phyloP scores from a whole-genome alignment of 345 rosid species.

The Salix purpurea region DNA sequence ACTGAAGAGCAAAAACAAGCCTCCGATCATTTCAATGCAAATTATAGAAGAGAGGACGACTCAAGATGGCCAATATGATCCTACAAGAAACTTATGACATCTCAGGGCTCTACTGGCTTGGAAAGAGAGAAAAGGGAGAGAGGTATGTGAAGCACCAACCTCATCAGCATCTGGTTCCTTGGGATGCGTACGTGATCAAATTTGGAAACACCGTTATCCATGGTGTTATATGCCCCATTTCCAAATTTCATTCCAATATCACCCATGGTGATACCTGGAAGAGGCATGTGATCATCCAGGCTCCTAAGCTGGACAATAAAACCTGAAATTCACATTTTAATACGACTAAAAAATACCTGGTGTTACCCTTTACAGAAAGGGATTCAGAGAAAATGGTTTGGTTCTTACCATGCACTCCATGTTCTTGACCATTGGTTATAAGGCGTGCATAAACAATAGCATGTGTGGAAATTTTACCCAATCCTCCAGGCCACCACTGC shows the following conservation, averaged over 20 bases:
- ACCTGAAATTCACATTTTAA: slow-evolving; percentile 46
- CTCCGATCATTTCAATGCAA: background rate
- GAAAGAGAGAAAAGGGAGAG: slow-evolving; percentile 9
- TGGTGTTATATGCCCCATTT: slow-evolving; percentile 81
- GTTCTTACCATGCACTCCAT: slow-evolving; percentile 83
- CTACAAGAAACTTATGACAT: background rate
- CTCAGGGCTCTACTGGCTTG: background rate
- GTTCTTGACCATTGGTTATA: slow-evolving; percentile 60
- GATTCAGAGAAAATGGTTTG: background rate
- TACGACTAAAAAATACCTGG: slow-evolving; percentile 13
- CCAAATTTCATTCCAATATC: slow-evolving; percentile 97
- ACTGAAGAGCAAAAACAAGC: background rate
- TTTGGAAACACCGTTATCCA: slow-evolving; percentile 93
- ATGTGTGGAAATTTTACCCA: slow-evolving; percentile 90
- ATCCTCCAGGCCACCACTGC: slow-evolving; percentile 99
- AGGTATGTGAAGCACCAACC: slow-evolving; percentile 41
- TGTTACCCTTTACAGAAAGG: background rate
- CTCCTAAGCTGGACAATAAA: slow-evolving; percentile 92
- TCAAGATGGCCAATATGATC: slow-evolving; percentile 2
- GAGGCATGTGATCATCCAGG: slow-evolving; percentile 93
- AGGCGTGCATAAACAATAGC: slow-evolving; percentile 93
- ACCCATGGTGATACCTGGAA: slow-evolving; percentile 85
- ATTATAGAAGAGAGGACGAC: background rate
- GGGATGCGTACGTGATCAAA: slow-evolving; percentile 94
- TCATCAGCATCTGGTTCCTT: slow-evolving; percentile 89